Percentiles rank a stretch among this genome's conserved stretches.
These are phyloP conservation scores for Psophocarpus tetragonolobus DNA, from an alignment of 306 rosid species.

Conservation along the genomic window DNA sequence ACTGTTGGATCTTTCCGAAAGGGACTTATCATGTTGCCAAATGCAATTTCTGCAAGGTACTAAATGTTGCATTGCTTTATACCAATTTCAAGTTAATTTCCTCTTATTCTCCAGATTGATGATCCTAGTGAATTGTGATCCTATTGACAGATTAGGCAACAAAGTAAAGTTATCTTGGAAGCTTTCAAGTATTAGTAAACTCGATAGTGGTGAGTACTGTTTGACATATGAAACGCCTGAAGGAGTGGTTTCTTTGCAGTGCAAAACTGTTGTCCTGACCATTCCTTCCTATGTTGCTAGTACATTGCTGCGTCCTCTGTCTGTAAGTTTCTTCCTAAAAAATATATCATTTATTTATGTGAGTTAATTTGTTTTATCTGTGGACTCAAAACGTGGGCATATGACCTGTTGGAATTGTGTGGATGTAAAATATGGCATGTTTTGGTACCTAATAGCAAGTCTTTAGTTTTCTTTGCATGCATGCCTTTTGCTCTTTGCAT, in stretches of 20 bases:
- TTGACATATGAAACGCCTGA: conserved; percentile 89
- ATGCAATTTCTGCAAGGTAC: conserved; percentile 84
- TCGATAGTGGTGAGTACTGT: conserved; percentile 69
- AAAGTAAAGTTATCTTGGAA: conserved; percentile 90
- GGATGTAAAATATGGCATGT: conserved; percentile 3
- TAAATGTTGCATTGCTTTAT: conserved; percentile 7
- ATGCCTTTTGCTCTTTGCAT: conserved; percentile 13
- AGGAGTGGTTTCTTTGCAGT: conserved; percentile 72
- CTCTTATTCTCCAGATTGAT: conserved; percentile 22
- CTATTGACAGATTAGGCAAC: conserved; percentile 71
- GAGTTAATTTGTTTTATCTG: conserved; percentile 1
- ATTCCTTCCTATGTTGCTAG: conserved; percentile 88
- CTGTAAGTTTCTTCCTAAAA: conserved; percentile 61
- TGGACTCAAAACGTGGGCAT: conserved; percentile 16
- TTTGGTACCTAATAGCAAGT: conserved; percentile 10
- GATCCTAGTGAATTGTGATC: conserved; percentile 32
- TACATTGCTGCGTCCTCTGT: conserved; percentile 71
- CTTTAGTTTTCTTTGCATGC: conserved; percentile 23
- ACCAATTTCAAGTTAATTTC: conserved; percentile 26
- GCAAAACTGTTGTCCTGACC: conserved; percentile 84
- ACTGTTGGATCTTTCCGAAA: conserved; percentile 94
- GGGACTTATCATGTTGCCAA: conserved; percentile 90
- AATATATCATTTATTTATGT: conserved; percentile 17
- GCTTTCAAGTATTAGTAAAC: conserved; percentile 73
- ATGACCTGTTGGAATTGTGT: conserved; percentile 24